Percentiles rank a stretch among this genome's conserved stretches.
These are phyloP conservation scores for Sphaerobolus stellatus DNA, from an alignment of 1,284 basidiomycete genomes.

Conservation along the genomic window DNA sequence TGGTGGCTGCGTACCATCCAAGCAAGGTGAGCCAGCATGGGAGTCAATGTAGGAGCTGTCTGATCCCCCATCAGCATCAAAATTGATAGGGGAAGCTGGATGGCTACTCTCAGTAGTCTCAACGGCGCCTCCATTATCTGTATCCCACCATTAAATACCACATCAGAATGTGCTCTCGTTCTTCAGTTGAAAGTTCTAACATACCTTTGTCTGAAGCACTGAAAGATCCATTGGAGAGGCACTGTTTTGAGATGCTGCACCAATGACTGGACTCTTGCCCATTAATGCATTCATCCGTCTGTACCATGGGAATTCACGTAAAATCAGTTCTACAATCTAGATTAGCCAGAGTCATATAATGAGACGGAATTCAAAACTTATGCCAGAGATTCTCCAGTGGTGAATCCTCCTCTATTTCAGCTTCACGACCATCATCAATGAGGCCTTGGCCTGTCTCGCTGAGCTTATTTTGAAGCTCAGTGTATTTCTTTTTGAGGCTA, in stretches of 20 bases:
- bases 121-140: not conserved
- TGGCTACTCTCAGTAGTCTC: not conserved
- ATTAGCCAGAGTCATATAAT: not conserved
- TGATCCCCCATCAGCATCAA: not conserved
- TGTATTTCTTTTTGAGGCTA: not conserved
- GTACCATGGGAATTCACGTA: not conserved
- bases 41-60: too few species aligned
- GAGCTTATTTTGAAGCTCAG: not conserved
- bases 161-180: too few species aligned
- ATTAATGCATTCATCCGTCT: not conserved
- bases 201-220: not conserved
- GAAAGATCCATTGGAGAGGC: not conserved
- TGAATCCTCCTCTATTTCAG: not conserved
- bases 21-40: too few species aligned
- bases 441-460: not conserved
- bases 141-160: not conserved
- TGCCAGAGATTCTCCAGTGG: not conserved
- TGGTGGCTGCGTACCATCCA: not conserved
- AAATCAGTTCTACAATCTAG: not conserved
- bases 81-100: not conserved
- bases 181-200: too few species aligned
- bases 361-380: not conserved
- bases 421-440: not conserved
- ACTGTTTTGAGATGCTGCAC: not conserved
- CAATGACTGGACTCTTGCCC: not conserved